Evolutionary conservation across 1,139 yeast species (phyloP).

Genomic region (Hanseniaspora gamundiae): DNA sequence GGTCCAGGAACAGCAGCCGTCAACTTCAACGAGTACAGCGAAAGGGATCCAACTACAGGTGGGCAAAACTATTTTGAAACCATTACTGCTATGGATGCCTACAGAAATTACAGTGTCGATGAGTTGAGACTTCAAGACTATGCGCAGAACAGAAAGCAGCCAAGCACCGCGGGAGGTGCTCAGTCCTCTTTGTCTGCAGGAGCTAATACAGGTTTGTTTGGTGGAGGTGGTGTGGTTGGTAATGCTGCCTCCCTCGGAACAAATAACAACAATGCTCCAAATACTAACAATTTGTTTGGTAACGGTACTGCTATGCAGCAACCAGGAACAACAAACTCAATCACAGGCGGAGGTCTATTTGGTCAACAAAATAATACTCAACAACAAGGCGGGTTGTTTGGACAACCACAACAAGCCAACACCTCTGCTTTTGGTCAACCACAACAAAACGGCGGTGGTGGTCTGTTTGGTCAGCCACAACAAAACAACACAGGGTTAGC

Average conservation of each 20-base stretch:
- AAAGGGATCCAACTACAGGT: conserved; percentile 57
- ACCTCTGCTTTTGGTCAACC: conserved; percentile 14
- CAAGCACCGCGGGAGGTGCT: conserved; percentile 32
- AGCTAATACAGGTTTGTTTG: conserved; percentile 2
- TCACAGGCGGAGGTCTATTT: conserved; percentile 23
- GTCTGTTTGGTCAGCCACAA: conserved; percentile 1
- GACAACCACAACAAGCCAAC: conserved; percentile 9
- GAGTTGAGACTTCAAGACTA: conserved; percentile 87
- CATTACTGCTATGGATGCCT: conserved; percentile 84
- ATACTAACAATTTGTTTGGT: conserved; percentile 14
- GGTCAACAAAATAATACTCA: conserved; percentile 21
- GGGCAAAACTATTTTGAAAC: conserved; percentile 55
- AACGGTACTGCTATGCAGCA: neutral
- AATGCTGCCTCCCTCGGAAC: conserved; percentile 3
- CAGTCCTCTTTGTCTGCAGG: neutral
- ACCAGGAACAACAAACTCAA: conserved; percentile 11
- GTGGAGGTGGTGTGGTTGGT: conserved; percentile 7
- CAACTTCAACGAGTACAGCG: conserved; percentile 54
- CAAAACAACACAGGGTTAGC: neutral
- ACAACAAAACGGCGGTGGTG: neutral
- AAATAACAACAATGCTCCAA: conserved; percentile 4
- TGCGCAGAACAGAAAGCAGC: conserved; percentile 50
- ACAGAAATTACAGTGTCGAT: conserved; percentile 67
- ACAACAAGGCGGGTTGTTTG: conserved; percentile 15
- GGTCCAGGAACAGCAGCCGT: conserved; percentile 63